These are phyloP conservation scores for Aspergillus nomiae DNA, from an alignment of 2,329 filamentous ascomycete species.

Conservation along the genomic window DNA sequence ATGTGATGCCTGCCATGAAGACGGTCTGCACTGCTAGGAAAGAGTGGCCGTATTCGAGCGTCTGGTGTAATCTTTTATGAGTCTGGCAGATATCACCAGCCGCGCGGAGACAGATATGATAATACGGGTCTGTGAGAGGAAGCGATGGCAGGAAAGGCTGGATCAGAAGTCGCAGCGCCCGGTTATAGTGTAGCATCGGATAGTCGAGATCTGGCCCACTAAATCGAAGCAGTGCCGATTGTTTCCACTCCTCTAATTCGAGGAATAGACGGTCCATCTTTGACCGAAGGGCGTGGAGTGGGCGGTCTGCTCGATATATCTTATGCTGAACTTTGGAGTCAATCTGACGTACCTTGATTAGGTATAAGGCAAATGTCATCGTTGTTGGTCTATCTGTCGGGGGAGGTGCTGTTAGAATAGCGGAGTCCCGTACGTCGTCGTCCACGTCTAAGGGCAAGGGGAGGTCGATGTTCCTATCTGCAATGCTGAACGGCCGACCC, in stretches of 20 bases:
- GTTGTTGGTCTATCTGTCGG: constrained; percentile 33
- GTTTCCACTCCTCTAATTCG: constrained; percentile 52
- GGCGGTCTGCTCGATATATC: constrained; percentile 54
- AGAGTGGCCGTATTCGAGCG: constrained; percentile 42
- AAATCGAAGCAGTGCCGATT: constrained; percentile 37
- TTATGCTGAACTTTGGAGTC: constrained; percentile 55
- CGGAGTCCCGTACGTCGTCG: constrained; percentile 43
- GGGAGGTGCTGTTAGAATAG: constrained; percentile 32
- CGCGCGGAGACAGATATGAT: constrained; percentile 44
- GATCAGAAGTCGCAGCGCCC: constrained; percentile 52
- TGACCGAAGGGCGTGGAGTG: constrained; percentile 46
- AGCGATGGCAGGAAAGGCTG: constrained; percentile 54
- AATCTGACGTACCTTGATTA: constrained; percentile 50
- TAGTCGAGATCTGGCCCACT: constrained; percentile 48
- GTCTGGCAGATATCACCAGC: constrained; percentile 41
- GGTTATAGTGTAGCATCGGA: constrained; percentile 53
- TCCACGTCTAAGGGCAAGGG: constrained; percentile 50
- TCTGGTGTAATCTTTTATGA: constrained; percentile 41
- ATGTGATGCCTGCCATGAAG: constrained; percentile 41
- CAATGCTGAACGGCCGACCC: constrained; percentile 53
- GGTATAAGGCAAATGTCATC: constrained; percentile 47
- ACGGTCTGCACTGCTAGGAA: constrained; percentile 43
- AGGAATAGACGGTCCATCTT: constrained; percentile 52
- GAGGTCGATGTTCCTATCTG: constrained; percentile 55
- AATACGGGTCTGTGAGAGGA: constrained; percentile 49